These are phyloP conservation scores for Spathaspora arborariae DNA, from an alignment of 805 yeast genomes.

Conservation along the genomic window DNA sequence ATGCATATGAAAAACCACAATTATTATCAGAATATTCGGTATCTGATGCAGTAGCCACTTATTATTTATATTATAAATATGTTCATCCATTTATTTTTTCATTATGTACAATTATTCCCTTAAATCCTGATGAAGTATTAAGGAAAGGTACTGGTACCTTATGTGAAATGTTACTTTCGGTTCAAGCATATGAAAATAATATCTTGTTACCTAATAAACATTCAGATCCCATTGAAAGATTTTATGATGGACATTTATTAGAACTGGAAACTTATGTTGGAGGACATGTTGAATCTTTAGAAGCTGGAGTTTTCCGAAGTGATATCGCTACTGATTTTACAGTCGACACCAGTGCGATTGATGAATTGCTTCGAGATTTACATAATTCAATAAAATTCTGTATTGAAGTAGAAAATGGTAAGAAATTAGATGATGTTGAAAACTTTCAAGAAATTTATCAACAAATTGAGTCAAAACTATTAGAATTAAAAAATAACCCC, in stretches of 20 bases:
- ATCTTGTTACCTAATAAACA: conserved; percentile 92
- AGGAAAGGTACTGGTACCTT: conserved; percentile 98
- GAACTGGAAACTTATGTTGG: conserved; percentile 98
- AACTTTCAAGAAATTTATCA: conserved; percentile 75
- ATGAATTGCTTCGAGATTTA: conserved; percentile 70
- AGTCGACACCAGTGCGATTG: conserved; percentile 78
- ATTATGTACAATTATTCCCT: conserved; percentile 89
- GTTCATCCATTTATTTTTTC: conserved; percentile 97
- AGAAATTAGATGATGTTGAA: conserved; percentile 68
- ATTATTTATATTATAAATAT: conserved; percentile 90
- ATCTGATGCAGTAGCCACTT: conserved; percentile 99
- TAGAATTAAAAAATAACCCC: conserved; percentile 60
- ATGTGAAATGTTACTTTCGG: conserved; percentile 97
- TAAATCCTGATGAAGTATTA: conserved; percentile 93
- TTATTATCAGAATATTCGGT: conserved; percentile 93
- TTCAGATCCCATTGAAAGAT: conserved; percentile 88
- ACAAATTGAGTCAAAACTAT: conserved; percentile 49
- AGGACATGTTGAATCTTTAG: conserved; percentile 96
- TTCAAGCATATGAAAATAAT: conserved; percentile 77
- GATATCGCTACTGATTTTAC: conserved; percentile 75
- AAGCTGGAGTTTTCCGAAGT: conserved; percentile 95
- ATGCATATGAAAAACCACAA: conserved; percentile 93
- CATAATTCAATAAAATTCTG: conserved; percentile 78
- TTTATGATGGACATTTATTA: conserved; percentile 88
- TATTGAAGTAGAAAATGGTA: conserved; percentile 74